Conservation (phyloP, 2,329 filamentous ascomycete species). For the Arthrobotrys entomopaga region DNA sequence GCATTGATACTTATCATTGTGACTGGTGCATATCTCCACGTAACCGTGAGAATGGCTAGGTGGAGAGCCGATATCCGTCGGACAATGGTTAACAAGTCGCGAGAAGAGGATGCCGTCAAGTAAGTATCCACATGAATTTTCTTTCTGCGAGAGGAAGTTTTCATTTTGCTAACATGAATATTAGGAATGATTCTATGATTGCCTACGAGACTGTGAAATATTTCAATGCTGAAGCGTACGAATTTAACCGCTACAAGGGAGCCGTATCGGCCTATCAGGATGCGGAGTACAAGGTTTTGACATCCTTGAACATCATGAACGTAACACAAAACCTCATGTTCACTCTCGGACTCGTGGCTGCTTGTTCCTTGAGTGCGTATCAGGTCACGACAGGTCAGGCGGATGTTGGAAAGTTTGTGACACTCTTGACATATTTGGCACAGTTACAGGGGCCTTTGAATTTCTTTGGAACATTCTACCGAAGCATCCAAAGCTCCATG, state of each 20-base stretch:
- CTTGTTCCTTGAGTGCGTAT: conserved; percentile 78
- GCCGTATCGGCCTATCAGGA: conserved; percentile 77
- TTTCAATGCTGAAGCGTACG: conserved; percentile 84
- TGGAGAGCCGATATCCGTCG: conserved; percentile 90
- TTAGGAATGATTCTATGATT: conserved; percentile 88
- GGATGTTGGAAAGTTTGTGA: conserved; percentile 76
- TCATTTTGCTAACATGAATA: too few relatives aligned
- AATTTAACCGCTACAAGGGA: conserved; percentile 76
- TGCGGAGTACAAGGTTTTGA: conserved; percentile 79
- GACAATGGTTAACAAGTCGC: conserved; percentile 92
- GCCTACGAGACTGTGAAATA: conserved; percentile 98
- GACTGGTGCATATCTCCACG: conserved; percentile 94
- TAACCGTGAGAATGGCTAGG: conserved; percentile 94
- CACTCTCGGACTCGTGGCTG: conserved; percentile 77
- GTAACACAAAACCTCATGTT: conserved; percentile 83
- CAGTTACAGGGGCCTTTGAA: conserved; percentile 82
- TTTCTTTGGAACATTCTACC: conserved; percentile 94
- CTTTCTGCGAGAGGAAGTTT: too few relatives aligned
- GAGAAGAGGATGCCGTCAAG: conserved; percentile 96
- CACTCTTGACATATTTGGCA: conserved; percentile 78
- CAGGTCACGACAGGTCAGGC: conserved; percentile 76
- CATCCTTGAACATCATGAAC: conserved; percentile 82
- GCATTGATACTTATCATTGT: conserved; percentile 88
- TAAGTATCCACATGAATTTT: conserved; percentile 61
- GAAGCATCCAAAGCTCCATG: conserved; percentile 94